These are phyloP conservation scores for Brettanomyces naardenensis DNA, from an alignment of 805 yeast genomes.

Conservation along the genomic window DNA sequence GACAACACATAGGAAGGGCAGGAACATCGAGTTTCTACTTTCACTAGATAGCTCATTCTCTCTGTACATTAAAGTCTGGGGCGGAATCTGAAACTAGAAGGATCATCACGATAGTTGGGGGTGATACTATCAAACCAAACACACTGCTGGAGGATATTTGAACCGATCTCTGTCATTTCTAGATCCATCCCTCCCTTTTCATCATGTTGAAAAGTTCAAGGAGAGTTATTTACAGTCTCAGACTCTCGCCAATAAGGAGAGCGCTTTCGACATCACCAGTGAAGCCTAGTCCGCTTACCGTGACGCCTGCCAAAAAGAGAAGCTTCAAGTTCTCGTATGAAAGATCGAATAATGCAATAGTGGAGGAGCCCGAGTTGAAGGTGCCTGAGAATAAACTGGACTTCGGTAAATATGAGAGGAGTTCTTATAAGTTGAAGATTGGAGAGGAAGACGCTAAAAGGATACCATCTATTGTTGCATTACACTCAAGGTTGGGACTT, in stretches of 20 bases:
- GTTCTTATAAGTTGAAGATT: constrained; percentile 22
- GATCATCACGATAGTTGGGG: too few species aligned
- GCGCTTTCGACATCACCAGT: constrained; percentile 11
- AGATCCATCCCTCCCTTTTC: too few species aligned
- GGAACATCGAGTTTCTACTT: too few species aligned
- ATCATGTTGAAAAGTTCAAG: constrained; percentile 1
- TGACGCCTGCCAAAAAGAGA: constrained; percentile 8
- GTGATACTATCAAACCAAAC: too few species aligned
- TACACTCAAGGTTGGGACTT: constrained; percentile 68
- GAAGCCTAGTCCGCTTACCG: constrained; percentile 2
- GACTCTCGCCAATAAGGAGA: constrained; percentile 1
- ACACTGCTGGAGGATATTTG: too few species aligned
- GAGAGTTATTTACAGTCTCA: too few species aligned
- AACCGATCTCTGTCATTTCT: too few species aligned
- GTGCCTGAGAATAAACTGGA: constrained; percentile 19
- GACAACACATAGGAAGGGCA: too few species aligned
- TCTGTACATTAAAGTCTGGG: too few species aligned
- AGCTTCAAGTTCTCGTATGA: constrained; percentile 22
- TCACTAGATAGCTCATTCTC: too few species aligned
- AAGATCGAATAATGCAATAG: constrained; percentile 16
- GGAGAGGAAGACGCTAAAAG: constrained; percentile 44
- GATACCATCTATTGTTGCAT: constrained; percentile 68
- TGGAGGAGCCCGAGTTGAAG: constrained; percentile 10
- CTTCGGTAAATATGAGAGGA: constrained; percentile 26
- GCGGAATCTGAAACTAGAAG: too few species aligned